Evolutionary conservation across 2,329 filamentous ascomycete genomes (phyloP).

Genomic region (Aspergillus sojae): DNA sequence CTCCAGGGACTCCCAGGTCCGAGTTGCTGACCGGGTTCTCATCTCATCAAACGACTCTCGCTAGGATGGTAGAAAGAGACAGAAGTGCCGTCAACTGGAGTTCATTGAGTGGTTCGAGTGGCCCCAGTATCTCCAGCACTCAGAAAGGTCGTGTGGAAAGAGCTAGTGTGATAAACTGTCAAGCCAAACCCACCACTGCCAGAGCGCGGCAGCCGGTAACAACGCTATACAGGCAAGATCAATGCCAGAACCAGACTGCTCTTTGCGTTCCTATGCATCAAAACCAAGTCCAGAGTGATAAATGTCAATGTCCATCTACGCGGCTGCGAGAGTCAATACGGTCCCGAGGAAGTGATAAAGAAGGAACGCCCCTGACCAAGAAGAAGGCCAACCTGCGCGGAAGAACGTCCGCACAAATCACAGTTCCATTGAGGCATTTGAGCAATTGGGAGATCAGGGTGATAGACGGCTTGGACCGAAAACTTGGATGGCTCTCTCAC

Average conservation of each 20-base stretch:
- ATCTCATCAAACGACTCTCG: slow-evolving; percentile 11
- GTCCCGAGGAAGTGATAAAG: not conserved
- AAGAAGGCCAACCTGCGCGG: not conserved
- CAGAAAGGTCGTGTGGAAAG: not conserved
- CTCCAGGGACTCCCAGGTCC: slow-evolving; percentile 40
- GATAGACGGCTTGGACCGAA: slow-evolving; percentile 38
- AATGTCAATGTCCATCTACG: not conserved
- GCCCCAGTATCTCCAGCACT: not conserved
- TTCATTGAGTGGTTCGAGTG: not conserved
- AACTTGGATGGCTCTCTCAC: slow-evolving; percentile 40
- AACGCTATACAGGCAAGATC: not conserved
- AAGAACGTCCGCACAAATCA: not conserved
- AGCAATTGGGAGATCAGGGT: slow-evolving; percentile 41
- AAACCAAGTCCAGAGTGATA: not conserved
- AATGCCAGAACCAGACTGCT: not conserved
- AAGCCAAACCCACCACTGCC: not conserved
- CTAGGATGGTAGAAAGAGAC: not conserved
- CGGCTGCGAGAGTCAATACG: not conserved
- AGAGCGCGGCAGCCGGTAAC: not conserved
- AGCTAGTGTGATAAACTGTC: not conserved
- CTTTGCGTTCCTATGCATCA: not conserved
- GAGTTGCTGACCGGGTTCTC: slow-evolving; percentile 29
- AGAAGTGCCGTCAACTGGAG: not conserved
- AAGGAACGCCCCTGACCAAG: not conserved
- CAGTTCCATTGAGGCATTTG: slow-evolving; percentile 17